Evolutionary conservation across 345 rosid species (phyloP), one percentile per base, ranked within the genome.

Genomic region (Acer saccharum): DNA sequence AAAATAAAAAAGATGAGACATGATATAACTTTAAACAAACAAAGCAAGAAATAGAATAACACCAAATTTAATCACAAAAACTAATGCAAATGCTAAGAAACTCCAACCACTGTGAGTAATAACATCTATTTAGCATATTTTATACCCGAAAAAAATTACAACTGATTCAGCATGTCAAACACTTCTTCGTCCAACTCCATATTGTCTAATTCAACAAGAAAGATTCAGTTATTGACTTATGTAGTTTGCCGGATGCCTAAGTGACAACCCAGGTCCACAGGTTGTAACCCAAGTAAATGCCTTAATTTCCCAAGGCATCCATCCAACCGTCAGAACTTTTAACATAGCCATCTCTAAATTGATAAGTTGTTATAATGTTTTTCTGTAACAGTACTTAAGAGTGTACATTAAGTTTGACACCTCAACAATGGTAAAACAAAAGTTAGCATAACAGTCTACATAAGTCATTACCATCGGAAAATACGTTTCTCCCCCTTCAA

Each of bases 401-500:
- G 12, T 21, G 46, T 23, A 23, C 39, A 21, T 73, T 13, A 35
- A 54, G 65, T 63, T 3, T 23, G 14, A 68, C 39, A 55, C 25
- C n/a, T 68, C 54, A 57, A 57, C 50, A 43, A 69, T 14, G 17
- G 71, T 73, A 39, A 72, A 68, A 44, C 6, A 39, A 32, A 63
- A 29, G 16, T 20, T 25, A 73, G 32, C 54, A 70, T 54, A 55
- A 57, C 35, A 62, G 16, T 68, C 44, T 48, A 8, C 7, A 27
- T 6, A 58, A 55, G n/a, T 71, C 50, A 78, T 80, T 90, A 95
- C 99, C 98, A 83, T 68, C 67, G 98, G 99, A 82, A 95, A 95
- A 85, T 91, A 91, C 54, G 99, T 95, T 87, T 95, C 99, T 81
- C 99, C 99, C 72, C 98, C 99, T 83, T 95, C 94, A 32, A 93